A percentile compares a stretch with the other conserved stretches of the same genome.
These are phyloP conservation scores for Tranzscheliella williamsii DNA, from an alignment of 1,284 basidiomycete genomes.

Conservation along the genomic window DNA sequence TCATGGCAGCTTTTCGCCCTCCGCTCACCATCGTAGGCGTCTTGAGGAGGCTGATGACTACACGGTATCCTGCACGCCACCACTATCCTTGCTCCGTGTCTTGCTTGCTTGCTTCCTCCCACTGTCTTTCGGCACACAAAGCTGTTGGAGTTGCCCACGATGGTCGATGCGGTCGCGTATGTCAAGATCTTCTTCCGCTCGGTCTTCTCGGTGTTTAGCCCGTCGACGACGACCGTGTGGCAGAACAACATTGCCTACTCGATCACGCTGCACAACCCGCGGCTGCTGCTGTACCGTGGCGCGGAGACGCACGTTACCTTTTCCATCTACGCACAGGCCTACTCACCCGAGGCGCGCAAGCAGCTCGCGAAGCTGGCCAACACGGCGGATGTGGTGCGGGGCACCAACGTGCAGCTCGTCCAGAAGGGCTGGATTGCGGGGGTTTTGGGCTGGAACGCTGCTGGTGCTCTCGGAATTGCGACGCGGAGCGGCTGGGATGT, in stretches of 20 bases:
- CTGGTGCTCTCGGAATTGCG: slow-evolving; percentile 29
- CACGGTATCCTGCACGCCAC: too few relatives aligned
- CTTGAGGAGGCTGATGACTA: too few relatives aligned
- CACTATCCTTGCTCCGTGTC: too few relatives aligned
- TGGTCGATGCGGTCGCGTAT: slow-evolving; percentile 34
- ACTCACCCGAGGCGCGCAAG: slow-evolving; percentile 27
- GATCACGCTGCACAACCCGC: slow-evolving; percentile 39
- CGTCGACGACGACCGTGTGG: slow-evolving; percentile 33
- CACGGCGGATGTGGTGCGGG: slow-evolving; percentile 8
- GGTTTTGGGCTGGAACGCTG: slow-evolving; percentile 43
- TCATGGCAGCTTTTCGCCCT: too few relatives aligned
- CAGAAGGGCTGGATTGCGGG: slow-evolving; percentile 49
- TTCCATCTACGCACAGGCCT: slow-evolving; percentile 33
- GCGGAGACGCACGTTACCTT: slow-evolving; percentile 47
- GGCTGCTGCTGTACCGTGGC: slow-evolving; percentile 44
- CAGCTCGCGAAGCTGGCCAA: slow-evolving; percentile 17
- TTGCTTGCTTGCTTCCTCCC: too few relatives aligned
- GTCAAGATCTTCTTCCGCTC: slow-evolving; percentile 31
- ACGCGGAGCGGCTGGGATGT: slow-evolving; percentile 42
- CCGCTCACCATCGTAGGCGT: slow-evolving; percentile 26
- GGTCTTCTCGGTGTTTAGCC: slow-evolving; percentile 32
- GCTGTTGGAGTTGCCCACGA: too few relatives aligned
- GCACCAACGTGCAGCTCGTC: slow-evolving; percentile 35
- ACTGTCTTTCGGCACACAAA: too few relatives aligned
- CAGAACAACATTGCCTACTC: slow-evolving; percentile 38